A percentile compares a stretch with the other conserved stretches of the same genome.
These are phyloP conservation scores for Panicum hallii DNA, from an alignment of 202 grass and related monocot species.

Conservation along the genomic window DNA sequence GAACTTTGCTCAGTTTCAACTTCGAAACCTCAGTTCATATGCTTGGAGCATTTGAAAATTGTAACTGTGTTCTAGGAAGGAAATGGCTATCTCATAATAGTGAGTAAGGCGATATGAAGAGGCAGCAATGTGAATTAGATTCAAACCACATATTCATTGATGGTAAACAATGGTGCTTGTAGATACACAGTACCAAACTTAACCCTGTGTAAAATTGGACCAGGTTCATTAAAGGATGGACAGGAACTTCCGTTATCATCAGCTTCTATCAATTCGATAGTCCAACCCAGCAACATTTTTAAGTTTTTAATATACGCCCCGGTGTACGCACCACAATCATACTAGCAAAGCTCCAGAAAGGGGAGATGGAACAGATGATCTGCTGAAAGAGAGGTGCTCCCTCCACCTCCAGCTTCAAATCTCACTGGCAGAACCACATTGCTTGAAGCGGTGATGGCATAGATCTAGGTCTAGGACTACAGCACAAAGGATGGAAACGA, in stretches of 20 bases:
- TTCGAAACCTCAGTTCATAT: neutral
- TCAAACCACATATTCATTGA: neutral
- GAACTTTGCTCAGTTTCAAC: neutral
- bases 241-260: neutral
- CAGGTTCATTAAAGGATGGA: neutral
- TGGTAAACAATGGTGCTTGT: neutral
- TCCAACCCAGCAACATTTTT: neutral
- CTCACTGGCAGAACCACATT: neutral
- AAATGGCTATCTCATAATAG: neutral
- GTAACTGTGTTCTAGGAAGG: neutral
- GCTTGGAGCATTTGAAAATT: neutral
- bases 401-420: neutral
- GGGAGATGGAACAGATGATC: neutral
- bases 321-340: neutral
- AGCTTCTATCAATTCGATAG: neutral
- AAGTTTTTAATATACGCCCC: neutral
- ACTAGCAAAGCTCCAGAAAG: neutral
- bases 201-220: neutral
- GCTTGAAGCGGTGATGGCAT: neutral
- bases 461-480: neutral
- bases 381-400: neutral
- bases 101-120: constrained; percentile 4
- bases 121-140: neutral
- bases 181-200: neutral
- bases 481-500: neutral